These are phyloP conservation scores for Stagonosporopsis rhizophila DNA, from an alignment of 2,329 filamentous ascomycete genomes.

Conservation along the genomic window DNA sequence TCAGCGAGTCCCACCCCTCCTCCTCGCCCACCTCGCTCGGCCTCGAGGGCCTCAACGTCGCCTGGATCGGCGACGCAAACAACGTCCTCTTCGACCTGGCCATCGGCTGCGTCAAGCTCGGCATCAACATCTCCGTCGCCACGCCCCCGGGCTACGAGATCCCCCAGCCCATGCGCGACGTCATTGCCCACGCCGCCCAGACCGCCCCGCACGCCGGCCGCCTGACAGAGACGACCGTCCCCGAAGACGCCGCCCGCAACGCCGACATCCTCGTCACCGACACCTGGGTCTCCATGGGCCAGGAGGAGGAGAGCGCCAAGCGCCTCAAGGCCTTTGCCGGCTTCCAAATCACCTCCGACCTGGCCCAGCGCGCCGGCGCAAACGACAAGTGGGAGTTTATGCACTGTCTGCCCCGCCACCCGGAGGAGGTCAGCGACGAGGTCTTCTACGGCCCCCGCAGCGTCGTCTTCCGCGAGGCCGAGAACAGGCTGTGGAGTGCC, in stretches of 20 bases:
- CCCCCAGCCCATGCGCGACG: conserved; percentile 72
- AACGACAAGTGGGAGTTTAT: conserved; percentile 95
- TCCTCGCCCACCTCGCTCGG: conserved; percentile 63
- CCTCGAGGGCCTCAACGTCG: conserved; percentile 84
- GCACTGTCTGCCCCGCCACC: conserved; percentile 94
- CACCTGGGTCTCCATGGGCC: conserved; percentile 98
- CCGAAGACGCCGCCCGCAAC: conserved; percentile 82
- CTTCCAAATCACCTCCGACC: conserved; percentile 87
- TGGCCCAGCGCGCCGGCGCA: conserved; percentile 84
- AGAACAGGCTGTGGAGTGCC: conserved; percentile 93
- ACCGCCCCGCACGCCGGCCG: conserved; percentile 66
- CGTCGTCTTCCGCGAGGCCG: conserved; percentile 90
- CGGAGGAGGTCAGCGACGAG: conserved; percentile 91
- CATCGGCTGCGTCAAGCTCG: conserved; percentile 85
- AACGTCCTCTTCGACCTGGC: conserved; percentile 96
- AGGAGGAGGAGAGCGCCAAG: conserved; percentile 83
- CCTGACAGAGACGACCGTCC: conserved; percentile 76
- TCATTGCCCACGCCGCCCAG: conserved; percentile 72
- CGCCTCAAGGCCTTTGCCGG: conserved; percentile 82
- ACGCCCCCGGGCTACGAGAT: conserved; percentile 87
- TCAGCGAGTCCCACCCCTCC: conserved; percentile 76
- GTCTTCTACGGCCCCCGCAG: conserved; percentile 90
- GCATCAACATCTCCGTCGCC: conserved; percentile 84
- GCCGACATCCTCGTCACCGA: conserved; percentile 94
- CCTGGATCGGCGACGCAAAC: conserved; percentile 96